Percentiles rank a stretch among this genome's conserved stretches.
Evolutionary conservation across 192 early-diverging fungal species (phyloP).

Genomic region (Podila clonocystis): DNA sequence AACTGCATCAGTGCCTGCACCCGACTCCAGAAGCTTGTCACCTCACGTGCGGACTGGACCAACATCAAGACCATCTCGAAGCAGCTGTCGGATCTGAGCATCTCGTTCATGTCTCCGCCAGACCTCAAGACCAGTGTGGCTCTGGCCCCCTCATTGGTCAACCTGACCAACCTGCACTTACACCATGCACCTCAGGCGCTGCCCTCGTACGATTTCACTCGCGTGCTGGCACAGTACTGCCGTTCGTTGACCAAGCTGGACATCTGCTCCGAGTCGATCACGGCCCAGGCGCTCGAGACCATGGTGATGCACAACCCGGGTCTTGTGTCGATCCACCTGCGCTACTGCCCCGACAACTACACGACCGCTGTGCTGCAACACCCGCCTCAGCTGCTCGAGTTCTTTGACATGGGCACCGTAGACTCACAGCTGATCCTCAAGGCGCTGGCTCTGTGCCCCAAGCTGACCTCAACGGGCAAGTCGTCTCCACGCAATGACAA

Average conservation of each 20-base stretch:
- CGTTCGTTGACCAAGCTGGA: slow-evolving; percentile 34
- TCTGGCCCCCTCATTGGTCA: slow-evolving; percentile 34
- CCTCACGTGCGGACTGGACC: slow-evolving; percentile 44
- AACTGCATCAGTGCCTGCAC: slow-evolving; percentile 44
- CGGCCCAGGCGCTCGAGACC: slow-evolving; percentile 15
- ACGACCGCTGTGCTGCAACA: slow-evolving; percentile 35
- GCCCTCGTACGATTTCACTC: slow-evolving; percentile 36
- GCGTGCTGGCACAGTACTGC: slow-evolving; percentile 44
- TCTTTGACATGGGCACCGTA: slow-evolving; percentile 50
- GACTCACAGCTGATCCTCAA: slow-evolving; percentile 43
- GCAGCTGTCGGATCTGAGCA: slow-evolving; percentile 35
- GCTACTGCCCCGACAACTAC: slow-evolving; percentile 38
- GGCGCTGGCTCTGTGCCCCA: slow-evolving; percentile 40
- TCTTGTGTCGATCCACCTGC: slow-evolving; percentile 30
- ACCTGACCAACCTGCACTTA: slow-evolving; percentile 41
- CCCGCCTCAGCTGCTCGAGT: slow-evolving; percentile 41
- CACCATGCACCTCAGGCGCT: slow-evolving; percentile 38
- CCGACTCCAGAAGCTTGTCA: slow-evolving; percentile 45
- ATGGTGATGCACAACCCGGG: slow-evolving; percentile 31
- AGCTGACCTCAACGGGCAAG: slow-evolving; percentile 46
- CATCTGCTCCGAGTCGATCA: slow-evolving; percentile 33
- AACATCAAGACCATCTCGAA: slow-evolving; percentile 38
- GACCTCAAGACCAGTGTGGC: slow-evolving; percentile 47
- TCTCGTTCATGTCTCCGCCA: slow-evolving; percentile 45
- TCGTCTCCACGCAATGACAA: slow-evolving; percentile 42